Base-by-base conservation (phyloP, 768 basidiomycete species). In the Agaricus sinodeliciosus region DNA sequence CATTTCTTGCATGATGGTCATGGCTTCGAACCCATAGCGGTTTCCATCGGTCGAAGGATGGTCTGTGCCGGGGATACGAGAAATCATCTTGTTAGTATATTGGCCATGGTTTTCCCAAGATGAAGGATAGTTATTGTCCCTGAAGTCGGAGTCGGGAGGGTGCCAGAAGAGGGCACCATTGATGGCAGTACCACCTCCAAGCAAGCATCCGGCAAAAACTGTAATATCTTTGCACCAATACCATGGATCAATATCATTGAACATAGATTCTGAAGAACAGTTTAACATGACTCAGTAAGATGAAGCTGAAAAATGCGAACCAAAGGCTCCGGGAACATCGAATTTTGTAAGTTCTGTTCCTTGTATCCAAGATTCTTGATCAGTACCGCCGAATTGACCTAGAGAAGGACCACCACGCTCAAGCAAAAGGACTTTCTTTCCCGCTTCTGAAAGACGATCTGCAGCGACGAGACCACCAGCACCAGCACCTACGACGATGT, bases 181-280 rank as follows among this genome's bases (percentile, higher is more conserved):
- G 59, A 85, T 71, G 2, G 81, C 72, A 4, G 78, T 79, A 35
- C 82, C 83, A 16, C 83, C 83, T 52, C 83, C 83, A 16, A 84
- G 61, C 28, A 84, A 62, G 62, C 83, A 85, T 28, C 81, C 83
- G 19, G 82, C 83, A 62, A 82, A 85, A 22, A 77, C 74, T 22
- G 70, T 80, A 54, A 82, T 67, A 63, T 84, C 82, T 65, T 79
- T 81, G 67, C 82, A 85, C 80, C 80, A 85, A 76, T 77, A 85
- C 66, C 72, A 84, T 1, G 72, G 68, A 57, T 80, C 73, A 37
- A 68, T 60, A 50, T 81, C 80, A 13, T 74, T 70, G 67, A 85
- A 85, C 78, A 83, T 78, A 39, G 79, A 76, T 66, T 85, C 80
- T 74, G 40, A 26, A 43, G 27, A 27, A 15, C 13, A 3, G n/a